phyloP scores from a whole-genome alignment of 2,329 filamentous ascomycete species.

The Colletotrichum tamarilloi region DNA sequence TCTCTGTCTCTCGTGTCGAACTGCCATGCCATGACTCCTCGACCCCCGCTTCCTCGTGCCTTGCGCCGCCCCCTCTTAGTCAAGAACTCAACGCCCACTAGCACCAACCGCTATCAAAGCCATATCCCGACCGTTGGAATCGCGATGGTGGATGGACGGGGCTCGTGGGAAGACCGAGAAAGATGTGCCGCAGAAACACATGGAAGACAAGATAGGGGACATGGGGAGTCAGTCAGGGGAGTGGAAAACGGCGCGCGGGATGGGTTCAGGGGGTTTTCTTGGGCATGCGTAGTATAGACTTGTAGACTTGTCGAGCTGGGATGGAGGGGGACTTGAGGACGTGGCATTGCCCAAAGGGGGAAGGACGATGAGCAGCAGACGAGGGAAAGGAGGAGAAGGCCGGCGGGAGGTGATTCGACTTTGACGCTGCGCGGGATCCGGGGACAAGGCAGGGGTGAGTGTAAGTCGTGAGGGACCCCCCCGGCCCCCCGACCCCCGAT shows the following conservation, averaged over 20 bases:
- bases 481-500: neutral
- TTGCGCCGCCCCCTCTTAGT: neutral
- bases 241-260: neutral
- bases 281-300: neutral
- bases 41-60: neutral
- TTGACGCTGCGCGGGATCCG: constrained; percentile 6
- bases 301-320: neutral
- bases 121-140: constrained; percentile 9
- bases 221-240: neutral
- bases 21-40: constrained; percentile 6
- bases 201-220: neutral
- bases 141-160: neutral
- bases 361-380: neutral
- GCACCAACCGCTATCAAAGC: neutral
- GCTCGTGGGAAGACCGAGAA: neutral
- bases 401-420: neutral
- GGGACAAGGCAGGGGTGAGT: neutral
- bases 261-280: neutral
- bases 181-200: constrained; percentile 9
- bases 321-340: neutral
- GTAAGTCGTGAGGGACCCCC: neutral
- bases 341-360: neutral
- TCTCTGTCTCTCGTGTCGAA: neutral
- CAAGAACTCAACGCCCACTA: neutral
- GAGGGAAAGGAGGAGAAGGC: no score